Conservation (phyloP, 2,329 filamentous ascomycete species). For the Pyrenophora seminiperda region DNA sequence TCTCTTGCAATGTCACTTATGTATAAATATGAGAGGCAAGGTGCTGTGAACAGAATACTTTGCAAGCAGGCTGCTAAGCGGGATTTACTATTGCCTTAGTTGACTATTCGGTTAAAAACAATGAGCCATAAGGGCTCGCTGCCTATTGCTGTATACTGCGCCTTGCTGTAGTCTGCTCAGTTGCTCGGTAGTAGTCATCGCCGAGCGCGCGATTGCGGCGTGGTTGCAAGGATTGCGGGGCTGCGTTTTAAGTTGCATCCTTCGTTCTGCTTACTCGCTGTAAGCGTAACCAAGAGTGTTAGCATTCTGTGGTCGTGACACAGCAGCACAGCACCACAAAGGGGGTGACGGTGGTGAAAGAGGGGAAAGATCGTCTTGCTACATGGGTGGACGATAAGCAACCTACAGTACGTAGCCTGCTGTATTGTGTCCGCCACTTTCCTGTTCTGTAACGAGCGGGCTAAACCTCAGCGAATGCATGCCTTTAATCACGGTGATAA, state of each 20-base stretch:
- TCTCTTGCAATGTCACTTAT: not conserved
- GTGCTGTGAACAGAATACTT: not conserved
- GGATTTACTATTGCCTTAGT: not conserved
- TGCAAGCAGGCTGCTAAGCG: not conserved
- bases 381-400: not conserved
- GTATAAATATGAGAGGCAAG: too few relatives aligned
- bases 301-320: not conserved
- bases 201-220: too few relatives aligned
- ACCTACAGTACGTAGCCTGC: not conserved
- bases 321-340: not conserved
- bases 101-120: not conserved
- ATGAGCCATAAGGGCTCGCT: not conserved
- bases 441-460: not conserved
- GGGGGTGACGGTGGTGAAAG: not conserved
- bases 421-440: not conserved
- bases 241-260: not conserved
- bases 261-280: not conserved
- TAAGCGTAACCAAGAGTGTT: not conserved
- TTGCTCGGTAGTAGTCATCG: too few relatives aligned
- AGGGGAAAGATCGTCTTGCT: not conserved
- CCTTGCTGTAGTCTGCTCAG: not conserved
- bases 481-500: not conserved
- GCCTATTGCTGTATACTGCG: not conserved
- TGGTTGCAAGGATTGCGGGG: not conserved
- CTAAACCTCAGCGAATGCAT: not conserved